Conservation (phyloP, 768 basidiomycete species). For the Dioszegia aurantiaca region DNA sequence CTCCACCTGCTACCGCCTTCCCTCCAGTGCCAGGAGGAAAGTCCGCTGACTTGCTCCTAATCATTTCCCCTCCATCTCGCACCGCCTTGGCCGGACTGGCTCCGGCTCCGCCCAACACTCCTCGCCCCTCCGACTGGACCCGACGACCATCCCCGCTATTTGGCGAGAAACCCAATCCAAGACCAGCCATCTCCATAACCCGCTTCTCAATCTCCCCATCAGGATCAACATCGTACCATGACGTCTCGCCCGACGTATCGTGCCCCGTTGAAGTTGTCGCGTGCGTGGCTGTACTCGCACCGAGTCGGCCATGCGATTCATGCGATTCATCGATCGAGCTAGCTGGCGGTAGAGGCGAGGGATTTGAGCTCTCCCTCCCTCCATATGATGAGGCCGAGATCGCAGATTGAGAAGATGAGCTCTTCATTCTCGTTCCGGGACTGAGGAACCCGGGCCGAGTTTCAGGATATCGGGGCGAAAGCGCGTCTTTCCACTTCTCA, state of each 20-base stretch:
- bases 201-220: conserved; percentile 62
- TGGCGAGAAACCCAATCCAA: conserved; percentile 56
- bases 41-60: conserved; percentile 23
- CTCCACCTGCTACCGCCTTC: not conserved
- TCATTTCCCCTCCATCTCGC: conserved; percentile 11
- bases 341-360: not conserved
- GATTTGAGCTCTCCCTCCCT: not conserved
- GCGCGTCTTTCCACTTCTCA: conserved; percentile 29
- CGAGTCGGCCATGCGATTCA: not conserved
- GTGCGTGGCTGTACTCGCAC: not conserved
- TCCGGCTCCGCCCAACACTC: conserved; percentile 28
- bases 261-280: not conserved
- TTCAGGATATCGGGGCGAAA: conserved; percentile 13
- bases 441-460: conserved; percentile 14
- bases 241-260: not conserved
- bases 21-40: not conserved
- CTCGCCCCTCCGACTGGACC: conserved; percentile 8
- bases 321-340: not conserved
- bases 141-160: not conserved
- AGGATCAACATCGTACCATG: conserved; percentile 26
- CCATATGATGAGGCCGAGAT: not conserved
- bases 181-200: conserved; percentile 77
- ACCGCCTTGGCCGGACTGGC: conserved; percentile 9
- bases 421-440: conserved; percentile 3
- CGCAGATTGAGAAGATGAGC: conserved; percentile 11